A percentile compares a stretch with the other conserved stretches of the same genome.
Evolutionary conservation across 1,139 yeast species (phyloP).

Genomic region (Saccharomyces hybrid): DNA sequence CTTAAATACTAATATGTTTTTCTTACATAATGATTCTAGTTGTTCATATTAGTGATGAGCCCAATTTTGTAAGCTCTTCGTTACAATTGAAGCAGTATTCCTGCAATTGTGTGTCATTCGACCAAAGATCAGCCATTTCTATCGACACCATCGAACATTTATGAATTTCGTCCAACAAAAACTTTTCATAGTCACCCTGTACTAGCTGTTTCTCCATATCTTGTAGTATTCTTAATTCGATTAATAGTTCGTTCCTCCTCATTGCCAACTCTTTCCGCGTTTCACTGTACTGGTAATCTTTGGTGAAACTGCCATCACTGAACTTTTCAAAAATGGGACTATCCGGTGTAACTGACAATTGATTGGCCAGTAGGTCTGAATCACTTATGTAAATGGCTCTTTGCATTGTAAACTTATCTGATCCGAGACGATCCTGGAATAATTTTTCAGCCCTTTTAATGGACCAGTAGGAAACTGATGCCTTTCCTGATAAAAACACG

Average conservation of each 20-base stretch:
- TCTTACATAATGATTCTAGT: not conserved
- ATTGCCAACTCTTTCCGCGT: slow-evolving; percentile 60
- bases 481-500: slow-evolving; percentile 44
- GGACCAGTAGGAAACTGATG: slow-evolving; percentile 60
- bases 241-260: slow-evolving; percentile 66
- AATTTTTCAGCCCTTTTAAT: slow-evolving; percentile 46
- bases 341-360: slow-evolving; percentile 20
- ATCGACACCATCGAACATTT: slow-evolving; percentile 43
- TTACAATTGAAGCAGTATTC: slow-evolving; percentile 32
- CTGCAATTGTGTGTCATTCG: slow-evolving; percentile 21
- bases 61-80: slow-evolving; percentile 28
- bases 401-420: slow-evolving; percentile 44
- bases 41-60: not conserved
- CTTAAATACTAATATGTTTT: not conserved
- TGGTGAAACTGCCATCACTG: slow-evolving; percentile 13
- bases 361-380: slow-evolving; percentile 42
- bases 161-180: slow-evolving; percentile 59
- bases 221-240: slow-evolving; percentile 62
- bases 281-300: slow-evolving; percentile 36
- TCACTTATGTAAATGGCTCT: slow-evolving; percentile 64
- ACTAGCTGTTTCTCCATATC: slow-evolving; percentile 62
- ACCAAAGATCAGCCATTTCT: slow-evolving; percentile 24
- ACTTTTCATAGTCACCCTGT: slow-evolving; percentile 62
- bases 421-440: slow-evolving; percentile 37
- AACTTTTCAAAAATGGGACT: slow-evolving; percentile 28